Evolutionary conservation across 2,329 filamentous ascomycete species (phyloP).

Genomic region (Zasmidium angulare): DNA sequence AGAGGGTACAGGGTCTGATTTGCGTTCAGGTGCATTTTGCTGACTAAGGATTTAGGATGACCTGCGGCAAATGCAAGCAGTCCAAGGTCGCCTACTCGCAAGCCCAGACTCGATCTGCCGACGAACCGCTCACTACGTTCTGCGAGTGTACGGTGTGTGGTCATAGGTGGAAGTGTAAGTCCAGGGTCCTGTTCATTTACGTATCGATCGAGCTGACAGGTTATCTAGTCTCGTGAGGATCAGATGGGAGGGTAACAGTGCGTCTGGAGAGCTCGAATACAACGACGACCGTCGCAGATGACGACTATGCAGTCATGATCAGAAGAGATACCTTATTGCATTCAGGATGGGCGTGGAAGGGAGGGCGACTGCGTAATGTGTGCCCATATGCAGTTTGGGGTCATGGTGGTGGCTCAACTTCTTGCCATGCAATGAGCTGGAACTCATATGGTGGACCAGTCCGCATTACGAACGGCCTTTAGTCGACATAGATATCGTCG

Average conservation of each 20-base stretch:
- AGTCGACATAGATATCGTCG: neutral
- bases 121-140: slow-evolving; percentile 74
- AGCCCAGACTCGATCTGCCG: slow-evolving; percentile 90
- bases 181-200: neutral
- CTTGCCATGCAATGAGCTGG: neutral
- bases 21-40: slow-evolving; percentile 24
- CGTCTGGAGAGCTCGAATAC: no score
- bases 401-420: no score
- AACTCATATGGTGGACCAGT: neutral
- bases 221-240: neutral
- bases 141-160: slow-evolving; percentile 56
- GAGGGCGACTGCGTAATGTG: no score
- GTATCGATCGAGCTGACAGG: neutral
- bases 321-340: no score
- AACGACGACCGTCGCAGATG: no score
- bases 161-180: slow-evolving; percentile 50
- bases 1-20: slow-evolving; percentile 31
- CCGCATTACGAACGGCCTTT: neutral
- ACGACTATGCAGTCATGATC: no score
- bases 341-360: no score
- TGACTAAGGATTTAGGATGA: slow-evolving; percentile 60
- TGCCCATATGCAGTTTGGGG: no score
- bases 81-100: slow-evolving; percentile 95
- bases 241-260: no score
- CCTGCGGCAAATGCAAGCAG: slow-evolving; percentile 89